These are phyloP conservation scores for Diophrys appendiculata DNA, from an alignment of 73 alveolate genomes.

Conservation along the genomic window DNA sequence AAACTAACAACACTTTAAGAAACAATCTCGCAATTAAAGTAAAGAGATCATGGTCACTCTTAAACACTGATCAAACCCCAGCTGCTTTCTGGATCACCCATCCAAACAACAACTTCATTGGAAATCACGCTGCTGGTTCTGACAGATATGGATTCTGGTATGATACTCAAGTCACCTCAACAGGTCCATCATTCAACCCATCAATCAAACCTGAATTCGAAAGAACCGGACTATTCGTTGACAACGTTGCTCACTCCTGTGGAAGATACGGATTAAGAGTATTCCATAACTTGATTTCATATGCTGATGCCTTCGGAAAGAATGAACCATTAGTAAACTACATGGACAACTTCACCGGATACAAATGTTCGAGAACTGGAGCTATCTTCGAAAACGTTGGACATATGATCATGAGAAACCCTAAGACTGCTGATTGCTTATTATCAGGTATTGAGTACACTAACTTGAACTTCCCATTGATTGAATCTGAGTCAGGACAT, in stretches of 20 bases:
- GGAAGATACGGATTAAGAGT: constrained; percentile 83
- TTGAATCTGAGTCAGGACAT: no score
- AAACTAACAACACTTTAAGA: constrained; percentile 46
- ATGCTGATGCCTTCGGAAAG: constrained; percentile 34
- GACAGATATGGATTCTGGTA: constrained; percentile 87
- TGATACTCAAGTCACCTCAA: constrained; percentile 65
- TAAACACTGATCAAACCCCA: constrained; percentile 69
- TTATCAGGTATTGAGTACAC: constrained; percentile 56
- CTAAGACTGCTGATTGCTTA: constrained; percentile 62
- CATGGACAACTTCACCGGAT: constrained; percentile 28
- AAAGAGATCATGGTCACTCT: constrained; percentile 50
- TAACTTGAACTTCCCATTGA: no score
- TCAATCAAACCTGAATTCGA: constrained; percentile 72
- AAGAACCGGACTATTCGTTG: constrained; percentile 60
- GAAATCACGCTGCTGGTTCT: constrained; percentile 88
- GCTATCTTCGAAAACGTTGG: constrained; percentile 69
- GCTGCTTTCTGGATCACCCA: constrained; percentile 75
- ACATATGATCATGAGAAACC: constrained; percentile 32
- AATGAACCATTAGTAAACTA: constrained; percentile 23
- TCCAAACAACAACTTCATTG: constrained; percentile 70
- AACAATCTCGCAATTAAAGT: constrained; percentile 57
- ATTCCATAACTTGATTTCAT: constrained; percentile 58
- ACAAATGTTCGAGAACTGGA: constrained; percentile 51
- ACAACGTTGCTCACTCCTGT: constrained; percentile 82
- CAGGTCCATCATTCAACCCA: constrained; percentile 73